Evolutionary conservation across 257 asterid genomes (phyloP), one percentile per base, ranked within the genome.

Genomic region (Apocynum venetum): DNA sequence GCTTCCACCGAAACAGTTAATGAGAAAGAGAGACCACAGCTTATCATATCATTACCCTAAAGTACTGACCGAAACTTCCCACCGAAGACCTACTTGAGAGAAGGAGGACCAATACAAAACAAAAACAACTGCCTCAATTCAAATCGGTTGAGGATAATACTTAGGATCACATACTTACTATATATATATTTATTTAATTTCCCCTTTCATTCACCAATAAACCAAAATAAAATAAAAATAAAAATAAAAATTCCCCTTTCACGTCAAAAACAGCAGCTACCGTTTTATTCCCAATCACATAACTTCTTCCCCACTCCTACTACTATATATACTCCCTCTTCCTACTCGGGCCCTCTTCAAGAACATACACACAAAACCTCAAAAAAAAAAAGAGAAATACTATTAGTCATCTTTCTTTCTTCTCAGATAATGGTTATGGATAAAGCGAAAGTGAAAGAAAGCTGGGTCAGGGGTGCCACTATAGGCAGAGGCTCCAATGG

Each of bases 401-500:
- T 8, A 46, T 6, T 46, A 46, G 31, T 25, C 31, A 25, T 25
- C 31, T 25, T 25, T 25, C 31, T 25, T 25, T 25, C 31, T 25
- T 25, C 72, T 13, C 69, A 11, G 55, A 59, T 20, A 17, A 4
- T 44, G 51, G 2, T 6, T 19, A 86, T 84, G 87, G 77, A 70
- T 6, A 76, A 69, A 51, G 35, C 43, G 72, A 69, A 68, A n/a
- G 66, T 51, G 20, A 57, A 19, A 46, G 38, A 55, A 13, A 73
- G 46, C 38, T 90, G 96, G 96, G 71, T 76, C 4, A 82, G 86
- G 47, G 90, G 86, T 12, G 19, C 79, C 7, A 80, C 80, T 78
- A 84, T 90, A 78, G 93, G 96, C 79, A 81, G 78, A 61, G 96
- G 96, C 52, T 82, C 91, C 2, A 75, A 41, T 53, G 96, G 89